Evolutionary conservation across 306 rosid species (phyloP), one percentile per base, ranked within the genome.

Genomic region (Lathyrus tuberosus): DNA sequence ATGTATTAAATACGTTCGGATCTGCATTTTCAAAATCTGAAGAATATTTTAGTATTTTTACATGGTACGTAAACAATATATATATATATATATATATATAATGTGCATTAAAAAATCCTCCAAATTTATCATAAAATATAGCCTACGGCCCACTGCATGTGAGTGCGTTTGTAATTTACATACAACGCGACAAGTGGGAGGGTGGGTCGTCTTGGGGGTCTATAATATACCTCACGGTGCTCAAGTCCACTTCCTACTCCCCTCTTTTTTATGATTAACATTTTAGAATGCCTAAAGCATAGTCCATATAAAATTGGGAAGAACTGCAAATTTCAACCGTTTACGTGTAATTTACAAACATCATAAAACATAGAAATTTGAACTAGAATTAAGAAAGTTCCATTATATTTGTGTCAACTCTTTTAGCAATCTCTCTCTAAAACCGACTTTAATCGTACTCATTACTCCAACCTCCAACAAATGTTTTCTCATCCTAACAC

Each of bases 101-200:
- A 1, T 0, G 22, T 20, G 22, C 22, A 20, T 20, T 20, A 26
- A 20, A 20, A 20, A 20, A 20, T 20, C 22, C 1, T 20, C 22
- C 33, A 53, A 53, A 52, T 58, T 28, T 30, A 58, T 13, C 5
- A 14, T 56, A 8, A 58, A 58, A 30, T 40, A 8, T n/a, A 37
- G 26, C 4, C 11, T 16, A 48, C 38, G 83, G 83, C 74, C 76
- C 83, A 79, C 76, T 49, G 61, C 80, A 80, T 59, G 80, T 66
- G 80, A 65, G 10, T 46, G 54, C 64, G 4, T 62, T 72, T 79
- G 83, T 64, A 61, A 33, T 56, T 49, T 70, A 63, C 18, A 68
- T 1, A 37, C 0, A 60, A 74, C 46, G 74, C 10, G 73, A 79
- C 83, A 69, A 74, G 67, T 69, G 65, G 42, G 40, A 54, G 69